phyloP scores from a whole-genome alignment of 345 rosid species.

The Gossypium ekmanianum region DNA sequence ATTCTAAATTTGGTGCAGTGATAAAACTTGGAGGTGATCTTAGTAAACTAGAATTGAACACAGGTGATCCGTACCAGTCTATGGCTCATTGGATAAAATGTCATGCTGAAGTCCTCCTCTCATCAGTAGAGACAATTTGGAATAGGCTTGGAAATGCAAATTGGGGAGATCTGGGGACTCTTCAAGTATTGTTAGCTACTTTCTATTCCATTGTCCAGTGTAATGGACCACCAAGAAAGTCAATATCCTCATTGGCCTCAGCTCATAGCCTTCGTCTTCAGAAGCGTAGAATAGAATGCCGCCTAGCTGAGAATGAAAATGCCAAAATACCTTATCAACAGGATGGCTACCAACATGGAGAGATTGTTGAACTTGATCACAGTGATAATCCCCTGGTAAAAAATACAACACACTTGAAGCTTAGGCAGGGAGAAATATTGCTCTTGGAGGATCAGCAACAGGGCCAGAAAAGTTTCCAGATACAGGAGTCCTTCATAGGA shows the following conservation, averaged over 20 bases:
- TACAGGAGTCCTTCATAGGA: constrained; percentile 41
- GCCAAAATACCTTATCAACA: constrained; percentile 34
- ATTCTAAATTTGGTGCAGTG: constrained; percentile 58
- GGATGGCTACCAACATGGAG: constrained; percentile 33
- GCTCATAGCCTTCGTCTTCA: constrained; percentile 50
- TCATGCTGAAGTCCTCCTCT: constrained; percentile 46
- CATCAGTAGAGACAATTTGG: constrained; percentile 51
- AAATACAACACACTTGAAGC: constrained; percentile 30
- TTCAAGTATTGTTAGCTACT: constrained; percentile 51
- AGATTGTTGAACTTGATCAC: constrained; percentile 41
- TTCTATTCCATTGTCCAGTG: constrained; percentile 51
- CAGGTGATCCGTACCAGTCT: constrained; percentile 35
- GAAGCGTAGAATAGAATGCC: constrained; percentile 44
- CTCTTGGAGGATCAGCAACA: constrained; percentile 43
- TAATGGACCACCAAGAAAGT: constrained; percentile 51
- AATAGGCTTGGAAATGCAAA: constrained; percentile 61
- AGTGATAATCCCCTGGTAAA: constrained; percentile 27
- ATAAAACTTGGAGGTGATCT: constrained; percentile 57
- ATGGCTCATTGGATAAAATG: constrained; percentile 49
- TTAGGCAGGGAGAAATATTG: constrained; percentile 42
- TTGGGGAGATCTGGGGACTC: constrained; percentile 60
- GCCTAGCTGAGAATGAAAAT: constrained; percentile 31
- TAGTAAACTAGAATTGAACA: constrained; percentile 33
- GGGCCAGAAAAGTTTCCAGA: constrained; percentile 44
- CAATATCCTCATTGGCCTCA: constrained; percentile 46